Evolutionary conservation across 2,329 filamentous ascomycete genomes (phyloP).

Genomic region (Xylaria sp.): DNA sequence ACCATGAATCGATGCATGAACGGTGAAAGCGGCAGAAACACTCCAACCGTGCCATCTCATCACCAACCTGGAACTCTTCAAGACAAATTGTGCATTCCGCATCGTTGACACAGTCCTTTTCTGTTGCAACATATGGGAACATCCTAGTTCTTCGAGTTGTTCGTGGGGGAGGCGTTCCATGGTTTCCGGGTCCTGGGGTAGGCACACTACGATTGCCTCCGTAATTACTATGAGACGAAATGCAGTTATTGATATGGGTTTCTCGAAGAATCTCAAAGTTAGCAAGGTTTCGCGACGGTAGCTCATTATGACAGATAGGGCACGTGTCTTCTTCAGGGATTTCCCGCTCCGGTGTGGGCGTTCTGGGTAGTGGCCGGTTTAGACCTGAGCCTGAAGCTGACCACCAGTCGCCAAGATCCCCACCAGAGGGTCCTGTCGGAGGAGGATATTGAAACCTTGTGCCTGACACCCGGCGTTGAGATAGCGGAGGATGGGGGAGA

Average conservation of each 20-base stretch:
- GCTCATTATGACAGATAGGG: slow-evolving; percentile 74
- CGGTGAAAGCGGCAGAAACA: slow-evolving; percentile 70
- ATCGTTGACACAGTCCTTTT: slow-evolving; percentile 71
- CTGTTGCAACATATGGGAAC: slow-evolving; percentile 68
- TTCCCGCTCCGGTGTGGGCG: slow-evolving; percentile 48
- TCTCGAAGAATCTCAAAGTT: slow-evolving; percentile 62
- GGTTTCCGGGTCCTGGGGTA: slow-evolving; percentile 24
- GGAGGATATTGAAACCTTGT: background rate
- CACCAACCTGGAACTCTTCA: slow-evolving; percentile 68
- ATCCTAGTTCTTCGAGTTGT: slow-evolving; percentile 61
- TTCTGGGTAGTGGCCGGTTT: slow-evolving; percentile 40
- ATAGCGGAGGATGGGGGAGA: background rate
- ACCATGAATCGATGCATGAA: slow-evolving; percentile 67
- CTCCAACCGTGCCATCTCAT: slow-evolving; percentile 68
- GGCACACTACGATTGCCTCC: slow-evolving; percentile 42
- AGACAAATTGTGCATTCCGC: slow-evolving; percentile 72
- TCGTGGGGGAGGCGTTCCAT: slow-evolving; percentile 40
- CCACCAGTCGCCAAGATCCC: slow-evolving; percentile 36
- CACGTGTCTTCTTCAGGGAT: slow-evolving; percentile 78
- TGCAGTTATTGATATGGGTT: slow-evolving; percentile 64
- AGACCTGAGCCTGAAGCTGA: slow-evolving; percentile 47
- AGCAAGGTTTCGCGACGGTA: slow-evolving; percentile 62
- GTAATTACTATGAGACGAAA: slow-evolving; percentile 60
- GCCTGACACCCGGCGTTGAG: background rate
- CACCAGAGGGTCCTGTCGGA: background rate